Conservation (phyloP, 2,329 filamentous ascomycete genomes). For the Decorospora gaudefroyi region DNA sequence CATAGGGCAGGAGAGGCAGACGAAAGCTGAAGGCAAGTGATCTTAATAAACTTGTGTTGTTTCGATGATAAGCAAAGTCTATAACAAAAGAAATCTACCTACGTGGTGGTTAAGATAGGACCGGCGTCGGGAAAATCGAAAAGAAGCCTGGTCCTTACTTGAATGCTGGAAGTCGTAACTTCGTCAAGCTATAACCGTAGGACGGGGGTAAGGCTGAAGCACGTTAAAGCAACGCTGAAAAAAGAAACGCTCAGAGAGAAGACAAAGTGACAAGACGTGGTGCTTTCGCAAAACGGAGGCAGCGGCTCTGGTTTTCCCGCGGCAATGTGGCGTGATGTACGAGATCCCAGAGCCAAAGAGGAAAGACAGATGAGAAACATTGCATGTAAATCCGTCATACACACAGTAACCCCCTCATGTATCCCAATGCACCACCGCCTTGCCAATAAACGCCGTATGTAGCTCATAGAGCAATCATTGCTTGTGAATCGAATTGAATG, state of each 20-base stretch:
- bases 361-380: slow-evolving; percentile 2
- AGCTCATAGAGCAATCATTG: neutral
- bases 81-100: slow-evolving; percentile 13
- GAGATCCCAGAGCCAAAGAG: neutral
- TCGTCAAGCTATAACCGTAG: slow-evolving; percentile 15
- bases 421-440: neutral
- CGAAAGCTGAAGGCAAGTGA: too few relatives aligned
- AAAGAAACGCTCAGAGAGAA: slow-evolving; percentile 13
- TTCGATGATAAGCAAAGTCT: too few relatives aligned
- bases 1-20: too few relatives aligned
- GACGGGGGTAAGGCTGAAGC: neutral
- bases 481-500: neutral
- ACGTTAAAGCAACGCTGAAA: slow-evolving; percentile 5
- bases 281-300: too few relatives aligned
- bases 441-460: neutral
- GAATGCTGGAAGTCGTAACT: slow-evolving; percentile 30
- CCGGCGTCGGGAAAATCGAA: neutral
- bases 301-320: too few relatives aligned
- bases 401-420: neutral
- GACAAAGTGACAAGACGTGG: too few relatives aligned
- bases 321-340: too few relatives aligned
- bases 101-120: slow-evolving; percentile 1
- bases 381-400: neutral
- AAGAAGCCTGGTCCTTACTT: slow-evolving; percentile 6
- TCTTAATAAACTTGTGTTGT: too few relatives aligned